A percentile compares a stretch with the other conserved stretches of the same genome.
Evolutionary conservation across 352 stramenopile genomes (phyloP).

Genomic region (Pythium insidiosum): DNA sequence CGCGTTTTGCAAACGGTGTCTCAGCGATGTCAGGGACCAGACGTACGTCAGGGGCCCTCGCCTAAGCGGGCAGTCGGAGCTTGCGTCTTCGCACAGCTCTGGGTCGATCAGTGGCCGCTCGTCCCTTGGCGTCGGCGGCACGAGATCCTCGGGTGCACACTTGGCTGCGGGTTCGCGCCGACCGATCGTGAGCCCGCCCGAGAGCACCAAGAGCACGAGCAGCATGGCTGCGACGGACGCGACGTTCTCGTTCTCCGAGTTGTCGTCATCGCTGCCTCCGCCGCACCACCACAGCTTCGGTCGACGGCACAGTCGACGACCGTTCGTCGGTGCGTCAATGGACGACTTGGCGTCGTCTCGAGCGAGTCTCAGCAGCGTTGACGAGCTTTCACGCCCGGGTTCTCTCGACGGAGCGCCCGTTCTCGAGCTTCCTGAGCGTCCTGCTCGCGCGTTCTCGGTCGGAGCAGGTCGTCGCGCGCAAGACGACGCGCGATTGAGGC

Average conservation of each 20-base stretch:
- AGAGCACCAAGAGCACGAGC: too few relatives aligned
- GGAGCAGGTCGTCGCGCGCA: too few relatives aligned
- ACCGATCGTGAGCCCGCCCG: too few relatives aligned
- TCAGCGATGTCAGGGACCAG: conserved; percentile 14
- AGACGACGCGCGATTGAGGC: too few relatives aligned
- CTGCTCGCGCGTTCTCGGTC: neutral
- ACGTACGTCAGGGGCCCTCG: neutral
- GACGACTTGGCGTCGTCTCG: conserved; percentile 6
- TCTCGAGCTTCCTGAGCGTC: conserved; percentile 2
- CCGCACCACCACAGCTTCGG: conserved; percentile 2
- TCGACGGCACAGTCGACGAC: conserved; percentile 10
- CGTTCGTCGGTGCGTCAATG: too few relatives aligned
- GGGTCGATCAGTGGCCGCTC: conserved; percentile 10
- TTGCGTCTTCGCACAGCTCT: conserved; percentile 9
- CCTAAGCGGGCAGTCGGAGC: conserved; percentile 10
- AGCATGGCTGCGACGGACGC: too few relatives aligned
- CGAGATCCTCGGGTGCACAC: too few relatives aligned
- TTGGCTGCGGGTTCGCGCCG: too few relatives aligned
- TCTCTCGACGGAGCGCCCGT: conserved; percentile 1
- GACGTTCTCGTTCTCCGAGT: too few relatives aligned
- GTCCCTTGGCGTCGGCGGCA: conserved; percentile 2
- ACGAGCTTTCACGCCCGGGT: conserved; percentile 3
- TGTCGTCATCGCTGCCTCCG: neutral
- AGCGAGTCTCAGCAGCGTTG: conserved; percentile 9
- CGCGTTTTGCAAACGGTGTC: conserved; percentile 34